Evolutionary conservation across 768 basidiomycete genomes (phyloP).

Genomic region (Amanita fuliginea): DNA sequence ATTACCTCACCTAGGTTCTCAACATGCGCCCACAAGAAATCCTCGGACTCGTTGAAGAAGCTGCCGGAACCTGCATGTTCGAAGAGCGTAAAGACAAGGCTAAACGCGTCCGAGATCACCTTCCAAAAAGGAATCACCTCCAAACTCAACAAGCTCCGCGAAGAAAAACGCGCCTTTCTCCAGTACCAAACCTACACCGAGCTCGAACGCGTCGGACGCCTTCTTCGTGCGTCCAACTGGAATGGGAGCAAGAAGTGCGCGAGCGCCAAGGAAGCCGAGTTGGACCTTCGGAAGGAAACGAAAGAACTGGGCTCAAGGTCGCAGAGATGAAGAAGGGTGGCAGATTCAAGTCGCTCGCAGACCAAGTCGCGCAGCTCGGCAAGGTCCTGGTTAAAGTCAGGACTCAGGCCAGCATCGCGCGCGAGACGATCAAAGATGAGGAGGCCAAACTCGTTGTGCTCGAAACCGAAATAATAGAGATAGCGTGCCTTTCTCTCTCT

Average conservation of each 20-base stretch:
- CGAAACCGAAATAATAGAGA: conserved; percentile 50
- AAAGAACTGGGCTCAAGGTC: conserved; percentile 31
- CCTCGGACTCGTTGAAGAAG: conserved; percentile 97
- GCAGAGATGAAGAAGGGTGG: conserved; percentile 90
- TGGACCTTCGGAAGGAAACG: conserved; percentile 40
- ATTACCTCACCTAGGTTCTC: conserved; percentile 43
- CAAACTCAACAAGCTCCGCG: conserved; percentile 82
- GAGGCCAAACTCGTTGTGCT: conserved; percentile 42
- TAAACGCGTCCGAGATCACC: conserved; percentile 85
- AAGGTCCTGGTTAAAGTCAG: conserved; percentile 72
- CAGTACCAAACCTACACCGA: conserved; percentile 81
- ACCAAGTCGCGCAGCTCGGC: conserved; percentile 65
- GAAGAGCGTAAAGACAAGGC: conserved; percentile 98
- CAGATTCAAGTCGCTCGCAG: conserved; percentile 78
- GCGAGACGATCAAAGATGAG: conserved; percentile 69
- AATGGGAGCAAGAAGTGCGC: conserved; percentile 43
- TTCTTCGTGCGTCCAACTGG: conserved; percentile 88
- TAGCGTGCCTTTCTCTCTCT: conserved; percentile 14
- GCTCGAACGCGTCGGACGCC: conserved; percentile 74
- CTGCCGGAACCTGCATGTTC: conserved; percentile 97
- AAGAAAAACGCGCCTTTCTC: conserved; percentile 81
- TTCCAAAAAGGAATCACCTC: conserved; percentile 87
- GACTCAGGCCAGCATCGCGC: conserved; percentile 80
- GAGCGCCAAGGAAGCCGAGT: conserved; percentile 43
- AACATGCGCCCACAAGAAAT: conserved; percentile 99